phyloP scores from a whole-genome alignment of 2,329 filamentous ascomycete genomes.

The Pseudogymnoascus sp. region DNA sequence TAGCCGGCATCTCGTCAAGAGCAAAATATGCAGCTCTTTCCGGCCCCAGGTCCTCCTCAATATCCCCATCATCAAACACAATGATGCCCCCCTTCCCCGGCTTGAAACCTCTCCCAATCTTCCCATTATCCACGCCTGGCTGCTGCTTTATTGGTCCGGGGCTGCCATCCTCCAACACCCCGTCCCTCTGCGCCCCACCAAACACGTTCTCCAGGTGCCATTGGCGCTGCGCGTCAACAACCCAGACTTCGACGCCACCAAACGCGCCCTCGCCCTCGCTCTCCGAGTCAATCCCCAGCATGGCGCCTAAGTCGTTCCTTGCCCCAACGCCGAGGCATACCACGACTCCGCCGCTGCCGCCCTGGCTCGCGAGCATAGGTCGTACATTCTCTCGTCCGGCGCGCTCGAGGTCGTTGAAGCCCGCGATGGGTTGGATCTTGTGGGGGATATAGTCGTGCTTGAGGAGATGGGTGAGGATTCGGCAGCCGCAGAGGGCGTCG shows the following conservation, averaged over 20 bases:
- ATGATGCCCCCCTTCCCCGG: slow-evolving; percentile 80
- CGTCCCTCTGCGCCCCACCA: slow-evolving; percentile 51
- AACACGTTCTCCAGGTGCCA: slow-evolving; percentile 96
- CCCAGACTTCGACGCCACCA: slow-evolving; percentile 88
- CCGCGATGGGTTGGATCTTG: slow-evolving; percentile 91
- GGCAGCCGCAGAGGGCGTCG: slow-evolving; percentile 89
- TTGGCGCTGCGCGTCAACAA: slow-evolving; percentile 81
- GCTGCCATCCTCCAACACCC: slow-evolving; percentile 37
- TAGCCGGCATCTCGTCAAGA: slow-evolving; percentile 83
- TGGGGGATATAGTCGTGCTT: slow-evolving; percentile 97
- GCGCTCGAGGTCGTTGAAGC: slow-evolving; percentile 80
- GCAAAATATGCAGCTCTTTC: slow-evolving; percentile 79
- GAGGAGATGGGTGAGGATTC: slow-evolving; percentile 84
- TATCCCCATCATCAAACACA: slow-evolving; percentile 93
- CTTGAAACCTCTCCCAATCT: slow-evolving; percentile 62
- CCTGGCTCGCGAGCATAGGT: slow-evolving; percentile 78
- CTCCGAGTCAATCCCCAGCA: slow-evolving; percentile 64
- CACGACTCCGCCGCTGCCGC: slow-evolving; percentile 80
- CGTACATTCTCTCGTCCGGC: slow-evolving; percentile 70
- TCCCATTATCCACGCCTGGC: slow-evolving; percentile 63
- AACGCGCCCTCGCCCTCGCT: slow-evolving; percentile 55
- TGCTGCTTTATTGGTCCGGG: slow-evolving; percentile 42
- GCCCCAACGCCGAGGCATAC: slow-evolving; percentile 90
- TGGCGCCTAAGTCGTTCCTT: slow-evolving; percentile 74
- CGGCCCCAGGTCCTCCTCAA: slow-evolving; percentile 67